Percentiles rank a stretch among this genome's conserved stretches.
Evolutionary conservation across 2,329 filamentous ascomycete species (phyloP).

Genomic region (Didymella segeticola): DNA sequence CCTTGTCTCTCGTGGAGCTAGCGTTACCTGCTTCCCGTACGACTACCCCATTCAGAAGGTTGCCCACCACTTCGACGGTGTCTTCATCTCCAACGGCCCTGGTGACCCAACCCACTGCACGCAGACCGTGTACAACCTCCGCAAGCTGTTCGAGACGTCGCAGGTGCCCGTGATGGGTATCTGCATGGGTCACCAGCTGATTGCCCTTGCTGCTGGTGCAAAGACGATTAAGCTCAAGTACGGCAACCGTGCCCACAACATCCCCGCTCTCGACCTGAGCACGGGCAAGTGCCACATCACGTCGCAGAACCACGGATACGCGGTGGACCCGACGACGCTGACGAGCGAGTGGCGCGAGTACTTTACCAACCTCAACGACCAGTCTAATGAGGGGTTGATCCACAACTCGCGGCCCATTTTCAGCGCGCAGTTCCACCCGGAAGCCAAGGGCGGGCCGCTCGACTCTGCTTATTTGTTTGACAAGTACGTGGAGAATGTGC

Average conservation of each 20-base stretch:
- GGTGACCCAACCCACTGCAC: slow-evolving; percentile 98
- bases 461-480: slow-evolving; percentile 97
- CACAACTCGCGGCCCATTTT: slow-evolving; percentile 97
- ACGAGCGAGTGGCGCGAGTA: slow-evolving; percentile 93
- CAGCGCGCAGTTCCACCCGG: slow-evolving; percentile 97
- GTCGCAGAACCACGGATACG: slow-evolving; percentile 97
- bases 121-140: slow-evolving; percentile 90
- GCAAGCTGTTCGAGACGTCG: slow-evolving; percentile 87
- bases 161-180: slow-evolving; percentile 96
- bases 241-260: slow-evolving; percentile 98
- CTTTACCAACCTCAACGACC: slow-evolving; percentile 98
- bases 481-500: slow-evolving; percentile 89
- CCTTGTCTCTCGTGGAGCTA: slow-evolving; percentile 87
- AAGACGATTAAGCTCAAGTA: slow-evolving; percentile 98
- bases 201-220: slow-evolving; percentile 87
- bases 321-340: slow-evolving; percentile 84
- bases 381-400: slow-evolving; percentile 96
- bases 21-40: slow-evolving; percentile 93
- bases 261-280: slow-evolving; percentile 90
- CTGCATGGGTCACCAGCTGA: slow-evolving; percentile 94
- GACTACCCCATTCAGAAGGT: slow-evolving; percentile 99
- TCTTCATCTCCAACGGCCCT: slow-evolving; percentile 99
- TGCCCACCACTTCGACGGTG: slow-evolving; percentile 94
- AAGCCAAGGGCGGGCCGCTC: slow-evolving; percentile 95
- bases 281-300: slow-evolving; percentile 99